Percentiles rank a stretch among this genome's conserved stretches.
Conservation (phyloP, 192 early-diverging fungal species). For the Umbelopsis sp. region DNA sequence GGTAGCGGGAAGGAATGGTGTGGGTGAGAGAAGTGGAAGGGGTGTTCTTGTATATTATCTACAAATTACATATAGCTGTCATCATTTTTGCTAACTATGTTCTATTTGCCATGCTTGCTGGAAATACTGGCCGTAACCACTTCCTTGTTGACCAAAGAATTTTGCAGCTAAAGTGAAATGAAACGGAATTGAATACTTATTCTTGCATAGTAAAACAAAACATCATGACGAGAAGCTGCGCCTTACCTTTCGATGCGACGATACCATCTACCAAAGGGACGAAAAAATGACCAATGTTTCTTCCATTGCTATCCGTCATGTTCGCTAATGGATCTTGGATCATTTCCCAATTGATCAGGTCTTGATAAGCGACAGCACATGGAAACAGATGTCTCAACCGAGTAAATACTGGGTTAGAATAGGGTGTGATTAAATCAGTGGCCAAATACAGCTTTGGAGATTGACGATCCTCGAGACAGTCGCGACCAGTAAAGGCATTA, state of each 20-base stretch:
- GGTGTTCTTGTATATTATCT: background rate
- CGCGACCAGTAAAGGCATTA: background rate
- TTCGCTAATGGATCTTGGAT: background rate
- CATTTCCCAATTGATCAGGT: background rate
- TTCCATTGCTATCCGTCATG: background rate
- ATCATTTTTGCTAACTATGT: background rate
- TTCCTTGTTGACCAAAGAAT: constrained; percentile 13
- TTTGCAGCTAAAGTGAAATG: background rate
- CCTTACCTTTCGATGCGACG: background rate
- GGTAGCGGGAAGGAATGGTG: background rate
- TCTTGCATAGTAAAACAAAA: background rate
- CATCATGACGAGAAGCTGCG: background rate
- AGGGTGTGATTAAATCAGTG: background rate
- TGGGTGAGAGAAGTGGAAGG: too few species aligned
- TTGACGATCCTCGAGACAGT: background rate
- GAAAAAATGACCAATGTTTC: background rate
- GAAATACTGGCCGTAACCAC: constrained; percentile 6
- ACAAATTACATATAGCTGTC: too few species aligned
- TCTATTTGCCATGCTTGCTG: constrained; percentile 12
- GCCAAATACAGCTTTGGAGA: constrained; percentile 13
- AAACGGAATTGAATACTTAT: background rate
- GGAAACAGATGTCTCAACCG: background rate
- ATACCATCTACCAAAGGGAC: constrained; percentile 1
- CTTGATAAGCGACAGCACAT: constrained; percentile 6
- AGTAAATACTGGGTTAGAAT: background rate